Conservation (phyloP, 2,329 filamentous ascomycete species). For the Cordyceps cicadae region DNA sequence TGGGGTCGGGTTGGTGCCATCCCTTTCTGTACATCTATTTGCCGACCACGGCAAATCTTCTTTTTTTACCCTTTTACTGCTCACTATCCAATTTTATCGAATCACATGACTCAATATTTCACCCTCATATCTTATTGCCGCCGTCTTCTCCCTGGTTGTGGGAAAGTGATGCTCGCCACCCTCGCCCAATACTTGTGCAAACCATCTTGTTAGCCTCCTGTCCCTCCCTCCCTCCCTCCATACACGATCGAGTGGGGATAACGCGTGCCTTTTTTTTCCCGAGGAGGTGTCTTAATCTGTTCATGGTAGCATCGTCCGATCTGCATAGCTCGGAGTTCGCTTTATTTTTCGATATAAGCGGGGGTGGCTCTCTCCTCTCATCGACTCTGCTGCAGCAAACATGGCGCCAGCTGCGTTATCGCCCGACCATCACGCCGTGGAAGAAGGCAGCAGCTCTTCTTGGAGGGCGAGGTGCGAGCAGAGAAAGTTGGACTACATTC, state of each 20-base stretch:
- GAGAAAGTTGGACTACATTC: not conserved
- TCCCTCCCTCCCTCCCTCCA: not conserved
- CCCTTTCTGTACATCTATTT: not conserved
- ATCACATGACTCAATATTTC: conserved; percentile 7
- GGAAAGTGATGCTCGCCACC: not conserved
- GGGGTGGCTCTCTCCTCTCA: not conserved
- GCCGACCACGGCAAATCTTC: not conserved
- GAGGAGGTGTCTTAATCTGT: not conserved
- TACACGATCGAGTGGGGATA: not conserved
- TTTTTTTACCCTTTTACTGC: not conserved
- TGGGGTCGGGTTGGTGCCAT: not conserved
- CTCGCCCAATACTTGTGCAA: not conserved
- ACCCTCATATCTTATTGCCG: not conserved
- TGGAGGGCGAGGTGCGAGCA: not conserved
- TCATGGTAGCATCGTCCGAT: not conserved
- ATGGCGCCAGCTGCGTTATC: not conserved
- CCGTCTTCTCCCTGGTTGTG: not conserved
- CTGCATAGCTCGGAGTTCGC: not conserved
- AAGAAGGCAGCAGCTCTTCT: not conserved
- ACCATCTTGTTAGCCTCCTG: not conserved
- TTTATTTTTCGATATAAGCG: not conserved
- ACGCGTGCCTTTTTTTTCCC: not conserved
- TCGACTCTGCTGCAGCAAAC: not conserved
- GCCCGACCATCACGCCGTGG: not conserved
- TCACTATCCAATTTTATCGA: not conserved